Evolutionary conservation across 352 stramenopile genomes (phyloP), one percentile per base, ranked within the genome.

Genomic region (Phytophthora pseudosyringae): DNA sequence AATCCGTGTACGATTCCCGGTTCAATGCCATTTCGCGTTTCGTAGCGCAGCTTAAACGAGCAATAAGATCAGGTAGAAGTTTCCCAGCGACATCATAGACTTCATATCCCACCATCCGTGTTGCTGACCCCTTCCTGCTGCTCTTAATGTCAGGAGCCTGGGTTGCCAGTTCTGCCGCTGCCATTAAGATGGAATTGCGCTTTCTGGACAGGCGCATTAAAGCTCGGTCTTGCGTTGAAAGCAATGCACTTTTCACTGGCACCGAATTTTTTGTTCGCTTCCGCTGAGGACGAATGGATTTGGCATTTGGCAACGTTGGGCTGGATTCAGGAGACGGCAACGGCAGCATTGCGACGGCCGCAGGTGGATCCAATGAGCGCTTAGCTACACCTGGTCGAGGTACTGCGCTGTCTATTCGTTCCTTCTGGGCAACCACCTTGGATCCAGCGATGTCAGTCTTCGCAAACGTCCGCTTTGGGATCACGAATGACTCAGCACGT

Each of bases 121-220:
- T 26, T 5, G 26, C n/a, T 50, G 47, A 11, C 11, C 13, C 36
- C 16, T 57, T 69, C 35, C 48, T 57, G 16, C 1, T 58, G 25
- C 31, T 40, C 32, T n/a, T 50, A 46, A 21, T 49, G 41, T 46
- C 45, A 50, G 38, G 25, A 36, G 5, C 31, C 29, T 45, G 48
- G 51, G 44, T 48, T 58, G 59, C 33, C 6, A 74, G 41, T 32
- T 77, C 69, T 26, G 33, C n/a, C 11, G 61, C 39, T 38, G 65
- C 66, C 26, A 64, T 67, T 16, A 82, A 66, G 29, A 91, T 71
- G 28, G 83, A 91, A 35, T 91, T 91, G 4, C 70, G 54, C 50
- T 80, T 88, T 25, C 71, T 80, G 2, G 83, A 72, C 5, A 86
- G 59, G 3, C 74, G 75, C 63, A 89, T 84, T 21, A 89, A 76